Evolutionary conservation across 176 grass and related monocot genomes (phyloP), one percentile per base, ranked within the genome.

Genomic region (Oryza nivara): DNA sequence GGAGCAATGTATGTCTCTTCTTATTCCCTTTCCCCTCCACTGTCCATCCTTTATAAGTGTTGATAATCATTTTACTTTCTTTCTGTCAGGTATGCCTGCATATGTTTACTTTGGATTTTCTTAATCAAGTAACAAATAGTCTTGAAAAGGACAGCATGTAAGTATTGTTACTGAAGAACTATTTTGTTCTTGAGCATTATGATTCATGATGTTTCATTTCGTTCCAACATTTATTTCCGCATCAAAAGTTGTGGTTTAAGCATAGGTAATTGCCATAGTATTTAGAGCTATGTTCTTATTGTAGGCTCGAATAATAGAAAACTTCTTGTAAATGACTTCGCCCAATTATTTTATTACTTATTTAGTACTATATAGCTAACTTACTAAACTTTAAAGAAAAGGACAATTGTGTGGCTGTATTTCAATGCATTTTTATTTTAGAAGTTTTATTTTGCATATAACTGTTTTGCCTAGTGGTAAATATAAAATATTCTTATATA

Each of bases 61-160:
- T 85, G 63, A 80, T 11, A 41, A 70, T 6, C 36, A 23, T 20
- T 38, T 88, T 40, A 66, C 67, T 44, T 74, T 79, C 67, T 34
- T 81, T 44, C 76, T 85, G 65, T 13, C 74, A 98, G 92, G 85
- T 95, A 40, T 98, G 95, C 87, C 81, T 98, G 87, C 92, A 98
- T 77, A 81, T 98, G 90, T 98, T 95, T 85, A 90, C 90, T 75
- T 79, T 95, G 91, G 91, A 98, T 88, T 98, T 98, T 89, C 84
- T 95, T 65, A 93, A 90, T 82, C 92, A 98, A 84, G 92, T 98
- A 13, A 90, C 92, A 73, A 93, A 78, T 43, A 85, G 91, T 89
- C 92, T 98, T 76, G 92, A 98, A 91, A 95, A 89, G 56, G 95
- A 98, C 66, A 93, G 95, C 77, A 83, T 87, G 95, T 97, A 75